phyloP scores from a whole-genome alignment of 805 yeast genomes.

The Teunomyces stri region DNA sequence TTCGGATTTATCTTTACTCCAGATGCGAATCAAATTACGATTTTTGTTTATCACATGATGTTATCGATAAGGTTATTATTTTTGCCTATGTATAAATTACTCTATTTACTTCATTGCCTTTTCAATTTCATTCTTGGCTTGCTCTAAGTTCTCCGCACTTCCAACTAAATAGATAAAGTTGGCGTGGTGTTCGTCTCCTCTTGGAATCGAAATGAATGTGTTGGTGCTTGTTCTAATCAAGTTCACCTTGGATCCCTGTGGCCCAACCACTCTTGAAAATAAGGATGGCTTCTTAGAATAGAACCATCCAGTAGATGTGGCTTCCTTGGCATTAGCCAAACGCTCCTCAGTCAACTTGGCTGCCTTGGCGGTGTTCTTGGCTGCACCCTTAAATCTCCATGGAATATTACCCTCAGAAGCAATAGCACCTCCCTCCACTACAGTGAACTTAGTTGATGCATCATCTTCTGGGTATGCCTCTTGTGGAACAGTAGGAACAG shows the following conservation, averaged over 20 bases:
- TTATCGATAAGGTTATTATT: no score
- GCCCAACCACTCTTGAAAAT: slow-evolving; percentile 70
- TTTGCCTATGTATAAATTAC: not conserved
- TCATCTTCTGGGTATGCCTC: slow-evolving; percentile 43
- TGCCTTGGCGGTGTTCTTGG: slow-evolving; percentile 50
- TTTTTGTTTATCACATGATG: not conserved
- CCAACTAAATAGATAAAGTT: slow-evolving; percentile 63
- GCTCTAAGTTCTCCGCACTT: slow-evolving; percentile 47
- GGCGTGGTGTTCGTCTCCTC: slow-evolving; percentile 47
- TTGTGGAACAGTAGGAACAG: slow-evolving; percentile 47
- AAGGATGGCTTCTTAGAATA: slow-evolving; percentile 52
- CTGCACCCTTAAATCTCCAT: slow-evolving; percentile 65
- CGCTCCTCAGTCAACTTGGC: slow-evolving; percentile 48
- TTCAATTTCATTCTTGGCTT: slow-evolving; percentile 21
- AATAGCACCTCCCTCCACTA: slow-evolving; percentile 29
- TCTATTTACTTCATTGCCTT: slow-evolving; percentile 7
- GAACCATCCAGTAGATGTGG: slow-evolving; percentile 57
- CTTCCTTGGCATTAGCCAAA: slow-evolving; percentile 45
- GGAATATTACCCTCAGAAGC: slow-evolving; percentile 42
- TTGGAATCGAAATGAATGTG: slow-evolving; percentile 63
- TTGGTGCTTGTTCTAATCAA: slow-evolving; percentile 57
- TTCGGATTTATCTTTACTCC: not conserved
- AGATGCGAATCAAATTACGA: not conserved
- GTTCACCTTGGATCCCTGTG: slow-evolving; percentile 68
- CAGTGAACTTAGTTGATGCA: slow-evolving; percentile 44